These are phyloP conservation scores for Simmondsia chinensis DNA, from an alignment of 148 eudicot genomes.

Conservation along the genomic window DNA sequence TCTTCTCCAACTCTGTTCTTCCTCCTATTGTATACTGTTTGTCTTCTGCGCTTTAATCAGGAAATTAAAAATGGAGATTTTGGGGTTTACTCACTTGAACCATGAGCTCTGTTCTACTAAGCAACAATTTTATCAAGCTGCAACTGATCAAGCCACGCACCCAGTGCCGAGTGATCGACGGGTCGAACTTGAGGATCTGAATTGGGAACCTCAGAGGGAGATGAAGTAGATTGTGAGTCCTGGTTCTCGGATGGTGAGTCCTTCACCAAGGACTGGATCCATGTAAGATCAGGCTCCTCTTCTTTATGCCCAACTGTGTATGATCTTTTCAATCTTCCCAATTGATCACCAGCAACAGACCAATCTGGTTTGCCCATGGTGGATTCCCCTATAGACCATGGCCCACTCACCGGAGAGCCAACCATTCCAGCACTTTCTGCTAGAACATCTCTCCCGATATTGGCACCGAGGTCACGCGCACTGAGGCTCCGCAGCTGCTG, in stretches of 20 bases:
- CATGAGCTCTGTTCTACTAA: constrained; percentile 1
- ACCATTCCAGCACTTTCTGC: constrained; percentile 8
- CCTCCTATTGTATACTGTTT: constrained; percentile 9
- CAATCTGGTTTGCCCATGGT: constrained; percentile 38
- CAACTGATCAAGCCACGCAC: constrained; percentile 55
- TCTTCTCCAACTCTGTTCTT: constrained; percentile 6
- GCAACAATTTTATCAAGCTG: constrained; percentile 33
- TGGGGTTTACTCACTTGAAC: constrained; percentile 1
- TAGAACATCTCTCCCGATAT: constrained; percentile 24
- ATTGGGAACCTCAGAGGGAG: constrained; percentile 20
- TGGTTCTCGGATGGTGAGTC: constrained; percentile 37
- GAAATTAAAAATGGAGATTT: constrained; percentile 10
- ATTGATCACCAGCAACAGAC: constrained; percentile 37
- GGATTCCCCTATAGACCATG: constrained; percentile 46
- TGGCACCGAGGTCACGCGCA: constrained; percentile 30
- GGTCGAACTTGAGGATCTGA: constrained; percentile 25
- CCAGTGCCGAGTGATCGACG: constrained; percentile 34
- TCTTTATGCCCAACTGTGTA: constrained; percentile 21
- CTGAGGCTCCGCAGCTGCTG: constrained; percentile 48
- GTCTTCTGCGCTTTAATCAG: constrained; percentile 12
- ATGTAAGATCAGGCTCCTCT: constrained; percentile 54
- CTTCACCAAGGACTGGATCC: constrained; percentile 60
- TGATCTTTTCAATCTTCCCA: constrained; percentile 24
- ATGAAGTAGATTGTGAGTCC: constrained; percentile 12
- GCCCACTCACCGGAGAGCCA: constrained; percentile 34